These are phyloP conservation scores for Ceratobasidium sp. DNA, from an alignment of 1,284 basidiomycete species.

Conservation along the genomic window DNA sequence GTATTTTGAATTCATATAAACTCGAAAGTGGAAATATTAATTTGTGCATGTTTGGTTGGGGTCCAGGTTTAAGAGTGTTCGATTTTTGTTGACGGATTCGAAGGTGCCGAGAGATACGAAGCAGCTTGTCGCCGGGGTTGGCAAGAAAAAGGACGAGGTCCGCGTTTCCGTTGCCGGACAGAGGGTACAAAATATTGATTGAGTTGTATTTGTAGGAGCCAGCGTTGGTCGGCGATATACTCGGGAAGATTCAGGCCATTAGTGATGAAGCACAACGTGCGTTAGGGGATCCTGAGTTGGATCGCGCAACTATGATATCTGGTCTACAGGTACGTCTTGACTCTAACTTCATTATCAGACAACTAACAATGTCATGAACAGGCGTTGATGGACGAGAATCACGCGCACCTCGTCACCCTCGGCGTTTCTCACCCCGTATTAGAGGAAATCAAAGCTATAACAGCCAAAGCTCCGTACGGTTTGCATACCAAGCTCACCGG, in stretches of 20 bases:
- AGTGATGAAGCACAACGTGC: constrained; percentile 82
- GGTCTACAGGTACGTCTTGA: constrained; percentile 57
- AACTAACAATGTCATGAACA: constrained; percentile 54
- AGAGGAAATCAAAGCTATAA: constrained; percentile 84
- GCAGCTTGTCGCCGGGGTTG: constrained; percentile 91
- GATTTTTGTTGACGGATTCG: constrained; percentile 94
- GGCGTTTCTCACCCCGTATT: constrained; percentile 94
- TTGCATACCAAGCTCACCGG: constrained; percentile 98
- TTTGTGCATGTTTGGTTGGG: neutral
- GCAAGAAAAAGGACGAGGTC: constrained; percentile 76
- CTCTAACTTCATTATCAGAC: constrained; percentile 28
- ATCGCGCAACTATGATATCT: constrained; percentile 71
- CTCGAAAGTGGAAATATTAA: neutral
- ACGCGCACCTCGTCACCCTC: constrained; percentile 85
- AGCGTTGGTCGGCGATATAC: constrained; percentile 77
- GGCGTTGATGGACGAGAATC: constrained; percentile 91
- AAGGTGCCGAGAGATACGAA: constrained; percentile 95
- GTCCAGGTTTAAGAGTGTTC: constrained; percentile 75
- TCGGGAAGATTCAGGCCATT: constrained; percentile 84
- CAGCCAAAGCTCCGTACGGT: constrained; percentile 71
- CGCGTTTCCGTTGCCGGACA: constrained; percentile 53
- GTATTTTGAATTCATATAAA: constrained; percentile 54
- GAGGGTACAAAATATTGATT: constrained; percentile 49
- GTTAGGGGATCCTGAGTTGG: constrained; percentile 80
- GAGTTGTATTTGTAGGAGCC: constrained; percentile 70